These are phyloP conservation scores for Didymella arachidicola DNA, from an alignment of 2,329 filamentous ascomycete species.

Conservation along the genomic window DNA sequence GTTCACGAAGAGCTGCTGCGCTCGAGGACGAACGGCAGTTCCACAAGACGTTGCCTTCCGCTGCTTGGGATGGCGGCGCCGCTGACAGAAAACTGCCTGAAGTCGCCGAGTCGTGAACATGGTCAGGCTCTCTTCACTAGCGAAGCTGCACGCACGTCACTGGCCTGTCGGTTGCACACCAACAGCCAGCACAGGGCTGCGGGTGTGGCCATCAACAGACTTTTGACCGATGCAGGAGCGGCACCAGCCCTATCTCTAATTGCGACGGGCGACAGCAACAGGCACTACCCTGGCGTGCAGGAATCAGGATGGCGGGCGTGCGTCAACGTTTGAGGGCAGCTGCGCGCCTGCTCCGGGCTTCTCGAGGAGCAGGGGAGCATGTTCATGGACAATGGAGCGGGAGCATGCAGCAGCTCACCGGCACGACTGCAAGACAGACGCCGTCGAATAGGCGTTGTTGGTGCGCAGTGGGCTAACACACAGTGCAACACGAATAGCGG, in stretches of 20 bases:
- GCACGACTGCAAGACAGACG: constrained; percentile 14
- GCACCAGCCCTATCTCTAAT: constrained; percentile 45
- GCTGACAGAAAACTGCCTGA: constrained; percentile 41
- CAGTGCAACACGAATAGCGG: constrained; percentile 1
- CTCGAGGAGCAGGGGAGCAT: constrained; percentile 11
- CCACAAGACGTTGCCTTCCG: constrained; percentile 32
- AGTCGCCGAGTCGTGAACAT: constrained; percentile 40
- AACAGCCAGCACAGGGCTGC: constrained; percentile 33
- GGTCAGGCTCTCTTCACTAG: constrained; percentile 25
- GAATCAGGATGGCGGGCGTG: constrained; percentile 34
- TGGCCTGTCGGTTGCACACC: constrained; percentile 34
- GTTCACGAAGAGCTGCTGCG: constrained; percentile 3
- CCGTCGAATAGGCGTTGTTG: background rate
- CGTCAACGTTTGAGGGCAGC: constrained; percentile 12
- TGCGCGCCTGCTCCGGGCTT: constrained; percentile 5
- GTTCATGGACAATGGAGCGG: constrained; percentile 7
- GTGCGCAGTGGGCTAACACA: background rate
- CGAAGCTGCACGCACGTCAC: constrained; percentile 35
- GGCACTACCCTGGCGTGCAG: constrained; percentile 30
- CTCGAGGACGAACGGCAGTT: constrained; percentile 22
- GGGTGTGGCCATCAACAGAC: constrained; percentile 25
- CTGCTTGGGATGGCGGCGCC: constrained; percentile 24
- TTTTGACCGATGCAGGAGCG: constrained; percentile 40
- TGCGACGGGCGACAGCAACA: constrained; percentile 28
- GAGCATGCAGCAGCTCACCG: constrained; percentile 20